phyloP scores from a whole-genome alignment of 352 stramenopile genomes.

The Globisporangium okanoganense region DNA sequence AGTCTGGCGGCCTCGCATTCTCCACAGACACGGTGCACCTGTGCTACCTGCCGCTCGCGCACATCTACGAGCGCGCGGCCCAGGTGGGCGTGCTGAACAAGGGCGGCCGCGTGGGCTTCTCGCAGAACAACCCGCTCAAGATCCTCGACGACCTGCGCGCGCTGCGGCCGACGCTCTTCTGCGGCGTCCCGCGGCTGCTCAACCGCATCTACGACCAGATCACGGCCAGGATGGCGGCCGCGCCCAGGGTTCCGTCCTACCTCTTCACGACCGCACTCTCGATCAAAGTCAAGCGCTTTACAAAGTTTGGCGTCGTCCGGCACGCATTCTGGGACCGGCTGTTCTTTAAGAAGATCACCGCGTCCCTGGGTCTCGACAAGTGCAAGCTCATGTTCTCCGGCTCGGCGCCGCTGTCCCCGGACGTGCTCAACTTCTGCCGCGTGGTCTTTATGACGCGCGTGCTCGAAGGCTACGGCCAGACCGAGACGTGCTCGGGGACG shows the following conservation, averaged over 20 bases:
- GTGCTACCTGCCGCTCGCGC: slow-evolving; percentile 94
- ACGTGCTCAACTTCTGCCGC: slow-evolving; percentile 94
- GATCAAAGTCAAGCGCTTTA: slow-evolving; percentile 47
- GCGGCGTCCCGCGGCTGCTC: slow-evolving; percentile 91
- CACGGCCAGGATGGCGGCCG: slow-evolving; percentile 57
- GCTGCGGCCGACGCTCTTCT: slow-evolving; percentile 91
- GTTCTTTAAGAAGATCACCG: slow-evolving; percentile 93
- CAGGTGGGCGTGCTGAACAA: slow-evolving; percentile 51
- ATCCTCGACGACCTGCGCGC: slow-evolving; percentile 92
- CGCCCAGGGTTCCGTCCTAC: slow-evolving; percentile 73
- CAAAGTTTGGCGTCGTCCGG: slow-evolving; percentile 46
- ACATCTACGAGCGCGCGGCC: slow-evolving; percentile 93
- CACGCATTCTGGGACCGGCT: slow-evolving; percentile 92
- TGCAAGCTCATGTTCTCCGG: slow-evolving; percentile 92
- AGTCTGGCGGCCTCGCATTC: slow-evolving; percentile 28
- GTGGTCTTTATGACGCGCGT: slow-evolving; percentile 86
- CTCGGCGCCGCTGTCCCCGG: slow-evolving; percentile 90
- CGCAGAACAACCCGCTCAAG: slow-evolving; percentile 81
- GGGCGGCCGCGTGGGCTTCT: slow-evolving; percentile 92
- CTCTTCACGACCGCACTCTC: slow-evolving; percentile 83
- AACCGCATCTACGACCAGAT: slow-evolving; percentile 97
- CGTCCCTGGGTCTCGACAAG: slow-evolving; percentile 80
- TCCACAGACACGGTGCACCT: slow-evolving; percentile 85
- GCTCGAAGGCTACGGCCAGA: slow-evolving; percentile 95
- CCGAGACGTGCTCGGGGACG: slow-evolving; percentile 89